Conservation (phyloP, 192 early-diverging fungal genomes). For the Coemansia sp. region DNA sequence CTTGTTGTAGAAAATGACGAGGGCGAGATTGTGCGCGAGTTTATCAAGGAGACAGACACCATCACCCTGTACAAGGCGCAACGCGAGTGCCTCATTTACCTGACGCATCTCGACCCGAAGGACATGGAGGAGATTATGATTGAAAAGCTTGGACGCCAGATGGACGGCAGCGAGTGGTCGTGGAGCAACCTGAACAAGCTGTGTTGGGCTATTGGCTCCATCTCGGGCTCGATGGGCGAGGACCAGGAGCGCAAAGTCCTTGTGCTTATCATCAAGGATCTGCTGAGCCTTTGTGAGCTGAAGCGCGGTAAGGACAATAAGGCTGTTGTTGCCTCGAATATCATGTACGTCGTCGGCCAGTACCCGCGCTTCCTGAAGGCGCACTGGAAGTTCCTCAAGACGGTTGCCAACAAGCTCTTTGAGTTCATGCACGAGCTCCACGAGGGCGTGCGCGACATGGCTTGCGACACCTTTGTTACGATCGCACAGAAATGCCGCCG, state of each 20-base stretch:
- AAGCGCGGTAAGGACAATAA: conserved; percentile 99
- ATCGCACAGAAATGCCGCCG: conserved; percentile 97
- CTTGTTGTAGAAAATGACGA: conserved; percentile 99
- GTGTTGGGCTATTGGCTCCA: conserved; percentile 99
- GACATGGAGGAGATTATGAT: conserved; percentile 97
- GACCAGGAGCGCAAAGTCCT: conserved; percentile 97
- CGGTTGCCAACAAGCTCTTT: conserved; percentile 99
- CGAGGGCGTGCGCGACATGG: conserved; percentile 99
- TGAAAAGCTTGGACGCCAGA: conserved; percentile 88
- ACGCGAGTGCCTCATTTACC: conserved; percentile 94
- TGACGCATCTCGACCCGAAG: conserved; percentile 93
- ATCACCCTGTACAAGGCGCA: conserved; percentile 98
- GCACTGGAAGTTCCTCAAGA: conserved; percentile 99
- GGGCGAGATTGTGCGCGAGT: conserved; percentile 98
- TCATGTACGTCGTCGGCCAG: conserved; percentile 99
- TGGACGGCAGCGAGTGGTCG: conserved; percentile 96
- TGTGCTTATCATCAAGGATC: conserved; percentile 98
- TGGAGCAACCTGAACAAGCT: conserved; percentile 98
- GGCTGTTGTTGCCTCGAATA: conserved; percentile 98
- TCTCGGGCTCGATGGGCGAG: conserved; percentile 95
- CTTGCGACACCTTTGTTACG: conserved; percentile 99
- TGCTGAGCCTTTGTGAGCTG: conserved; percentile 92
- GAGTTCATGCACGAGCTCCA: conserved; percentile 99
- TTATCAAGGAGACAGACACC: conserved; percentile 96
- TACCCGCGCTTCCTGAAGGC: conserved; percentile 99